Evolutionary conservation across 2,329 filamentous ascomycete genomes (phyloP), one percentile per base, ranked within the genome.

Genomic region (Exutisphaerella laricina): DNA sequence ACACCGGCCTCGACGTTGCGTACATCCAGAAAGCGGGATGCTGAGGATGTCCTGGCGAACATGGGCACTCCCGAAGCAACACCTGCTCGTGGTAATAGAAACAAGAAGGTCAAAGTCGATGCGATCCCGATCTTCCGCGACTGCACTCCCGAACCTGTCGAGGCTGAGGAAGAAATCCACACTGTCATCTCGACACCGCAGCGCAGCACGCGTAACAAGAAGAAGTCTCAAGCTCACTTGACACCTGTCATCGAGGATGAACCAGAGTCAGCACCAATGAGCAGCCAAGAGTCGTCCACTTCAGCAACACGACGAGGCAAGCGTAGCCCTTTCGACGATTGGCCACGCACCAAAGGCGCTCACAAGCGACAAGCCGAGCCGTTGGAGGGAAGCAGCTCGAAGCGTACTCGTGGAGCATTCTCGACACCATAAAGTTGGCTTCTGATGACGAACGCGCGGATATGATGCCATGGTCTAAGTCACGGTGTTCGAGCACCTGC

Each of bases 311-410:
- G 45, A 4, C 41, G 43, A 38, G 58, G 51, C 50, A 57, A 63
- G 51, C 68, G 67, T 44, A 80, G 75, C 54, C 79, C 78, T 2
- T 87, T 87, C 55, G 80, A 84, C 54, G 71, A 71, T 28, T 88
- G 82, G 82, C 75, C 71, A 50, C 78, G 81, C 45, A 78, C 77
- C 54, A 87, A 87, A 46, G 18, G 40, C 29, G 51, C 53, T 21
- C 35, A 26, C 16, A 56, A 56, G 48, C 53, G 55, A 31, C 42
- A 46, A 12, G 50, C 41, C 10, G 45, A 51, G 7, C 20, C 25
- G 0, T 16, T 49, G 12, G 43, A 46, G 21, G 39, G 41, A 22
- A 23, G 16, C 14, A 21, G 25, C 16, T 41, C 29, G 25, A 53
- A 53, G 50, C 48, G 50, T 13, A 51, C 50, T 16, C 45, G 43